A percentile compares a stretch with the other conserved stretches of the same genome.
These are phyloP conservation scores for Fusarium phyllophilum DNA, from an alignment of 2,329 filamentous ascomycete genomes.

Conservation along the genomic window DNA sequence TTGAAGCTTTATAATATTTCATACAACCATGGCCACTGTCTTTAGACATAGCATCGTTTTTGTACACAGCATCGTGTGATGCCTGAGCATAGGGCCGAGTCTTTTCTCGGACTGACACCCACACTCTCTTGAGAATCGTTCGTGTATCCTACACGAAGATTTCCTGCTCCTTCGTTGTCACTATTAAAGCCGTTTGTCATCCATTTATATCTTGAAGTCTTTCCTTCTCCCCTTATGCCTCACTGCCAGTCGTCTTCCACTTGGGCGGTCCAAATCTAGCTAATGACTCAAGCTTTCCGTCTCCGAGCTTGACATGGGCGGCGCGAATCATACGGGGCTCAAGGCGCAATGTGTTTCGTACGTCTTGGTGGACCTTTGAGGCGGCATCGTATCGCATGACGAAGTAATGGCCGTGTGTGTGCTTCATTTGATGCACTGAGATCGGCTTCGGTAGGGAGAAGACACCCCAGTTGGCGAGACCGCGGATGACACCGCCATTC, in stretches of 20 bases:
- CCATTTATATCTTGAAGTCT: not conserved
- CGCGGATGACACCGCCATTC: conserved; percentile 88
- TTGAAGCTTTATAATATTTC: conserved; percentile 41
- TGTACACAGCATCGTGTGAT: conserved; percentile 42
- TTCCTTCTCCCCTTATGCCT: conserved; percentile 39
- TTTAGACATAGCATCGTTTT: conserved; percentile 34
- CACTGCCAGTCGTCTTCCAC: conserved; percentile 56
- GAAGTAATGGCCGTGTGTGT: conserved; percentile 94
- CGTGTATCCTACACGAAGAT: conserved; percentile 33
- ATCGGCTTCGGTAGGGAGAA: conserved; percentile 85
- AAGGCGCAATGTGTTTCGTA: conserved; percentile 79
- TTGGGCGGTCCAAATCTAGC: conserved; percentile 60
- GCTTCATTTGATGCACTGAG: conserved; percentile 82
- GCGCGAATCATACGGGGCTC: conserved; percentile 93
- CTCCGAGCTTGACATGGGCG: conserved; percentile 86
- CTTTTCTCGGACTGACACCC: not conserved
- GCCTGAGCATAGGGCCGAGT: conserved; percentile 22
- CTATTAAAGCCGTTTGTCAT: not conserved
- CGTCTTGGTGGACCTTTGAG: conserved; percentile 75
- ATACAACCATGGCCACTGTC: conserved; percentile 39
- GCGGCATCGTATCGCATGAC: conserved; percentile 95
- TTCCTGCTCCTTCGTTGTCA: not conserved
- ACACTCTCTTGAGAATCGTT: not conserved
- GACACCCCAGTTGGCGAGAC: conserved; percentile 93
- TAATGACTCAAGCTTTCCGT: conserved; percentile 64